These are phyloP conservation scores for Rhizophlyctis rosea DNA, from an alignment of 192 early-diverging fungal genomes.

Conservation along the genomic window DNA sequence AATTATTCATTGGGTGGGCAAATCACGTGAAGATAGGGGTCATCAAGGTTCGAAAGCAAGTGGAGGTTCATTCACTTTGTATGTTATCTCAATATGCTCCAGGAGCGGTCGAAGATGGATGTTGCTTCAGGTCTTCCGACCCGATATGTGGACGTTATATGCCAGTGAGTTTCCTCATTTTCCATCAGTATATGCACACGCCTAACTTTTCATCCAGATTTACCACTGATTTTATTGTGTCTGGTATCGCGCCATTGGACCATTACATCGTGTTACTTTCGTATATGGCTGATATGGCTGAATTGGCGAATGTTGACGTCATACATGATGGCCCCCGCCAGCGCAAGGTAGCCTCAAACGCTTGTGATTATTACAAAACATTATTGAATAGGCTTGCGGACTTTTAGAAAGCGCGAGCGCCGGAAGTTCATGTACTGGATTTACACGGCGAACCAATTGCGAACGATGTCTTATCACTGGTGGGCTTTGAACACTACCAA, in stretches of 20 bases:
- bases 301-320: slow-evolving; percentile 51
- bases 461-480: slow-evolving; percentile 81
- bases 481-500: slow-evolving; percentile 82
- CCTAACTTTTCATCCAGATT: slow-evolving; percentile 46
- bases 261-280: slow-evolving; percentile 70
- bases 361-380: not conserved
- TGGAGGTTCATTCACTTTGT: too few species aligned
- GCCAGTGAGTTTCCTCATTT: slow-evolving; percentile 38
- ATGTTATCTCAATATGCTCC: too few species aligned
- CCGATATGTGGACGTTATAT: slow-evolving; percentile 58
- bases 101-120: slow-evolving; percentile 46
- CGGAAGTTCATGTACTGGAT: slow-evolving; percentile 89
- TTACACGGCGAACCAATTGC: slow-evolving; percentile 78
- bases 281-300: slow-evolving; percentile 58
- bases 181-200: slow-evolving; percentile 6
- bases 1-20: slow-evolving; percentile 92
- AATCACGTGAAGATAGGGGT: slow-evolving; percentile 83
- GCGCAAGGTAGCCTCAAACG: slow-evolving; percentile 6
- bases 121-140: slow-evolving; percentile 45
- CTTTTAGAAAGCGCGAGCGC: slow-evolving; percentile 53
- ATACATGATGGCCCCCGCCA: slow-evolving; percentile 23
- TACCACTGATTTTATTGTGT: slow-evolving; percentile 75
- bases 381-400: slow-evolving; percentile 14
- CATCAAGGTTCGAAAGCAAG: slow-evolving; percentile 63
- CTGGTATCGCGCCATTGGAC: slow-evolving; percentile 82